Evolutionary conservation across 2,329 filamentous ascomycete species (phyloP), one percentile per base, ranked within the genome.

Genomic region (Huntiella moniliformis): DNA sequence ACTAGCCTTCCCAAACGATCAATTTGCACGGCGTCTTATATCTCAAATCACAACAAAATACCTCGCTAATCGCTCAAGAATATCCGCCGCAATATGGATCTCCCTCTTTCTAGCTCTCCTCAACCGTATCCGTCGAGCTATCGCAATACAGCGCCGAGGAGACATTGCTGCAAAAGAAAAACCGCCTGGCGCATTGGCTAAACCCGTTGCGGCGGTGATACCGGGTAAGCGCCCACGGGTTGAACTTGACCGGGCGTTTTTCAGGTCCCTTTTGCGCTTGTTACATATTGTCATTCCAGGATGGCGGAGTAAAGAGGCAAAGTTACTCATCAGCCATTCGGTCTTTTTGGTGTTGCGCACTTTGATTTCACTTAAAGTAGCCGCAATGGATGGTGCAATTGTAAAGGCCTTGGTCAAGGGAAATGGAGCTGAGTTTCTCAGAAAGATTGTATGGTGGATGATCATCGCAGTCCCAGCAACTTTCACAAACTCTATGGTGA

Each of bases 371-470:
- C 61, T 98, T 55, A 93, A 94, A 61, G 91, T 98, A 16, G 91
- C 91, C 2, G 87, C 94, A 60, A 78, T 98, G 68, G 91, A 98
- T 62, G 91, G 91, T 39, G 78, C 79, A 50, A 74, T 98, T 50
- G 91, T 98, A 49, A 94, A 91, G 63, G 87, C 77, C 52, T 66
- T 98, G 47, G 87, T 98, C 39, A 79, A 86, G 61, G 91, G 91
- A 2, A 91, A 80, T 53, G 91, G 88, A 12, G 83, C 77, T 60
- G 86, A 93, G 53, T 98, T 98, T 54, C 58, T 96, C 55, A 77
- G 79, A 54, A 78, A 85, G 0, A 77, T 98, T 54, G 74, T 92
- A 4, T 95, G 88, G 86, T 98, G 91, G 91, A 98, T 98, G 91
- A 61, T 88, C 46, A 91, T 98, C 53, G 88, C 91, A 18, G 72